Conservation (phyloP, 441 rosid genomes). For the Aleurites moluccanus region DNA sequence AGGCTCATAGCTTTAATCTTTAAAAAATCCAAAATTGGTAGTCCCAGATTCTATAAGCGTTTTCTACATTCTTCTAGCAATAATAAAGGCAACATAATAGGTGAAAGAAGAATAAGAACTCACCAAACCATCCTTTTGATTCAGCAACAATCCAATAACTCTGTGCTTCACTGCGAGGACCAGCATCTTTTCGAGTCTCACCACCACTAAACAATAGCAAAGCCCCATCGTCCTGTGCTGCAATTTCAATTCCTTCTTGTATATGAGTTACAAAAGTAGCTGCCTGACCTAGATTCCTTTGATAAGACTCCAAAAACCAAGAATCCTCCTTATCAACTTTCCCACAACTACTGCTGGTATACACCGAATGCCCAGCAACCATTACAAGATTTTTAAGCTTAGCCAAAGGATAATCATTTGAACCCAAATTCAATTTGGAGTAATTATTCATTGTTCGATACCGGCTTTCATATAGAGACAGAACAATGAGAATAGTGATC, state of each 20-base stretch:
- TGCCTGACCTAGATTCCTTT: constrained; percentile 91
- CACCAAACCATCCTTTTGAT: constrained; percentile 93
- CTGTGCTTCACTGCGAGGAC: constrained; percentile 98
- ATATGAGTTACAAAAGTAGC: constrained; percentile 82
- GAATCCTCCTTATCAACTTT: constrained; percentile 79
- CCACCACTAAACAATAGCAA: constrained; percentile 95
- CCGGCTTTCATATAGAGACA: constrained; percentile 50
- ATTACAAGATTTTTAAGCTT: constrained; percentile 78
- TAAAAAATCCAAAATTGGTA: constrained; percentile 6
- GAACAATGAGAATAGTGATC: constrained; percentile 49
- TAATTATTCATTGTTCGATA: constrained; percentile 33
- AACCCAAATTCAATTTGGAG: constrained; percentile 33
- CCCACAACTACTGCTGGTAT: constrained; percentile 75
- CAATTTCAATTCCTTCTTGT: constrained; percentile 67
- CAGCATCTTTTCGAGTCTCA: constrained; percentile 89
- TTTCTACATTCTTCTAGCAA: not conserved
- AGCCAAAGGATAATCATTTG: constrained; percentile 55
- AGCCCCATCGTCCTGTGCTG: constrained; percentile 60
- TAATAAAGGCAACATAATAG: not conserved
- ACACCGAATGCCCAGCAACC: constrained; percentile 97
- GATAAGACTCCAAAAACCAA: constrained; percentile 95
- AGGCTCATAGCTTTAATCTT: not conserved
- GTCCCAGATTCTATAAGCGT: not conserved
- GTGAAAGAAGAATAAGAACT: constrained; percentile 33
- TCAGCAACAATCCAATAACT: constrained; percentile 98